A percentile compares a stretch with the other conserved stretches of the same genome.
Conservation (phyloP, 2,329 filamentous ascomycete genomes). For the Talaromyces sp. region DNA sequence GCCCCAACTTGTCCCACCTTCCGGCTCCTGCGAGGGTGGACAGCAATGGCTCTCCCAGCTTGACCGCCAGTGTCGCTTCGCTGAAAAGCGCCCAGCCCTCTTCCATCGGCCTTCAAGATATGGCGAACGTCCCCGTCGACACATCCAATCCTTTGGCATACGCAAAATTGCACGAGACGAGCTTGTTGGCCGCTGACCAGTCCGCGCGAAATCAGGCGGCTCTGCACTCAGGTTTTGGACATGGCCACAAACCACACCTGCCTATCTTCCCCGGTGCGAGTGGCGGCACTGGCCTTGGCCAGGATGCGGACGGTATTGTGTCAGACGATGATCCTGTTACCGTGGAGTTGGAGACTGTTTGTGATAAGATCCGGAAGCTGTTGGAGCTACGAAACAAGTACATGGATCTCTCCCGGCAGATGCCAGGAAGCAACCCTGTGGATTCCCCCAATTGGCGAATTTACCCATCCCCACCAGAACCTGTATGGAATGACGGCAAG, state of each 20-base stretch:
- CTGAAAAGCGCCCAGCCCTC: conserved; percentile 8
- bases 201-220: conserved; percentile 37
- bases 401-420: conserved; percentile 77
- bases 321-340: conserved; percentile 75
- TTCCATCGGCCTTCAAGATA: conserved; percentile 4
- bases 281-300: conserved; percentile 56
- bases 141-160: not conserved
- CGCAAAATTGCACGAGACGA: conserved; percentile 5
- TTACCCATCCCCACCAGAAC: conserved; percentile 86
- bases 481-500: conserved; percentile 67
- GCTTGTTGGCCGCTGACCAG: conserved; percentile 7
- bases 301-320: conserved; percentile 59
- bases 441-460: conserved; percentile 79
- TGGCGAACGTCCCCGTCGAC: conserved; percentile 4
- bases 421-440: conserved; percentile 78
- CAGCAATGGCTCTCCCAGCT: conserved; percentile 4
- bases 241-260: conserved; percentile 52
- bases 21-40: not conserved
- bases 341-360: conserved; percentile 78
- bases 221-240: conserved; percentile 44
- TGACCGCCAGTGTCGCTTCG: conserved; percentile 5
- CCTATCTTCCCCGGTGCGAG: conserved; percentile 52
- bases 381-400: conserved; percentile 85
- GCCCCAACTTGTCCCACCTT: conserved; percentile 14
- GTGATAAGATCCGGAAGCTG: conserved; percentile 85